Evolutionary conservation across 345 rosid species (phyloP).

Genomic region (Euphorbia pulcherrima): DNA sequence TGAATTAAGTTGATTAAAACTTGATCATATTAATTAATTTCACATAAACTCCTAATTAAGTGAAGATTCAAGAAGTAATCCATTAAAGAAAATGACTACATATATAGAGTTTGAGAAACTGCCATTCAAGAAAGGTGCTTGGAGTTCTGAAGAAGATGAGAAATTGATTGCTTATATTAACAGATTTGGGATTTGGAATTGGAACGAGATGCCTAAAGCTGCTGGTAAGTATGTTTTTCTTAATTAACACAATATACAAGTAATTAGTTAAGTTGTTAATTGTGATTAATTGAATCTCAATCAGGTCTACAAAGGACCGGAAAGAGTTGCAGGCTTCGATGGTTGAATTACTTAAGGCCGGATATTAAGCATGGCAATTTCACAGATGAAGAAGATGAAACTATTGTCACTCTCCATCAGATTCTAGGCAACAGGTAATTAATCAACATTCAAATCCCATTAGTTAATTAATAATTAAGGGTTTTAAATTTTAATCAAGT

Average conservation of each 20-base stretch:
- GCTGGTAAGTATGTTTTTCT: constrained; percentile 30
- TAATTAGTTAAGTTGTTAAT: background rate
- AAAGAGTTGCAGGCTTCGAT: constrained; percentile 71
- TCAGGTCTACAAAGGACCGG: constrained; percentile 52
- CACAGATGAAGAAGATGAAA: constrained; percentile 44
- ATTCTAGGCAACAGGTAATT: constrained; percentile 46
- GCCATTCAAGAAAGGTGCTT: constrained; percentile 28
- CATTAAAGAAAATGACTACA: background rate
- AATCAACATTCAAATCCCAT: no score
- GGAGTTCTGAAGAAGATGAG: constrained; percentile 41
- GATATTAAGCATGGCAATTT: constrained; percentile 52
- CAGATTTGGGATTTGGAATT: constrained; percentile 37
- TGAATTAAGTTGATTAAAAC: background rate
- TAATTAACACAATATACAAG: no score
- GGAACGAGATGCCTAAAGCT: constrained; percentile 36
- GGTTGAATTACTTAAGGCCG: constrained; percentile 64
- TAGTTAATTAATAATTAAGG: no score
- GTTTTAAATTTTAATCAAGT: background rate
- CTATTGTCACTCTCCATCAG: constrained; percentile 39
- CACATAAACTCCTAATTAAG: no score
- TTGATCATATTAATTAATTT: background rate
- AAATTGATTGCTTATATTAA: constrained; percentile 29
- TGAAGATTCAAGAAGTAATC: background rate
- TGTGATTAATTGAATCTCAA: background rate
- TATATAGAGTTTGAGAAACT: background rate